Base-by-base conservation (phyloP, 768 basidiomycete genomes). In the Xerocomus potaroensis region DNA sequence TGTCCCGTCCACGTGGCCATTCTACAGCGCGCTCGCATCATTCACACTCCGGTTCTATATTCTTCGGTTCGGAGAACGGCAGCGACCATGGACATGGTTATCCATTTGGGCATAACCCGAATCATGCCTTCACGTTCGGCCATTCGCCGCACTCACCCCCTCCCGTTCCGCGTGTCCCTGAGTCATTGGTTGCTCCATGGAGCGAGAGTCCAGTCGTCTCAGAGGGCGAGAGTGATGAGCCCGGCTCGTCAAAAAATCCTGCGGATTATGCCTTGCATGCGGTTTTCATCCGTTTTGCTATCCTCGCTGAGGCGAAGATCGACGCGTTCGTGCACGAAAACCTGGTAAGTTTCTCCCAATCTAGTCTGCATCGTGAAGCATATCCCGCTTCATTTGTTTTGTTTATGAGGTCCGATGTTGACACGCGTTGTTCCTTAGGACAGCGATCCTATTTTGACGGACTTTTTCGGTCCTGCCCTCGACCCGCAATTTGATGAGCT, bases 241-340 rank as follows among this genome's bases (percentile, higher is more conserved):
- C 77, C 18, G 75, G 79, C 57, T 84, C 87, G 40, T 85, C 86
- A 0, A 87, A 81, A 60, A 90, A 86, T 10, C 91, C 92, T 2
- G 83, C 85, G 0, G 92, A 94, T 57, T 93, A 87, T 56, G 92
- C 92, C 2, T 69, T 94, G 11, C 88, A 91, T 59, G 88, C 90
- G 0, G 78, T 94, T 6, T 92, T 94, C 62, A 87, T 90, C 33
- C 83, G 87, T 3, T 94, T 94, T 56, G 88, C 87, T 8, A 77
- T 83, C 1, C 72, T 78, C 5, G 87, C 89, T 2, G 91, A 95
- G 65, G 71, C 70, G 23, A 91, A 91, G 58, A 84, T 94, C n/a
- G 79, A 84, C 10, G 63, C 68, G 3, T 91, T 91, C 59, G 71
- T 93, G 45, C 78, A 77, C 9, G 76, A 83, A 49, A 73, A 77